Evolutionary conservation across 495 filamentous ascomycete genomes (phyloP), one percentile per base, ranked within the genome.

Genomic region (Neurospora sp.): DNA sequence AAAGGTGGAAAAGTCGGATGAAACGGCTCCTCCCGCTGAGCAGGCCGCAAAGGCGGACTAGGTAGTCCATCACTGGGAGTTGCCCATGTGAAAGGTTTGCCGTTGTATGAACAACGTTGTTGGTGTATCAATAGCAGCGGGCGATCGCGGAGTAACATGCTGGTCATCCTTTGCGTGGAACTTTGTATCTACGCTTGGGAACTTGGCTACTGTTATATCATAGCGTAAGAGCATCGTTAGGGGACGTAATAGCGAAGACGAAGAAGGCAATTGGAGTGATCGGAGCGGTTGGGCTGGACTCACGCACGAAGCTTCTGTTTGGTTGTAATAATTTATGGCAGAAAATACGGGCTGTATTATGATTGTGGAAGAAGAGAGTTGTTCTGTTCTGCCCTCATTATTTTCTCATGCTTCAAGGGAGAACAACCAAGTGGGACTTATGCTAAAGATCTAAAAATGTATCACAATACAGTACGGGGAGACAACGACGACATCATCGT

Each of bases 241-340:
- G 71, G 38, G 61, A 69, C 53, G 71, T 53, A 73, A 78, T 48
- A 69, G 39, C 40, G 71, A 20, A 40, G 41, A 69, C 12, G 18
- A 66, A 8, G 31, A 71, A 68, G 11, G 31, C 20, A 9, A 38
- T 16, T 14, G 6, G 31, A 8, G 42, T 66, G 22, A 66, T 31
- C 5, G 53, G 18, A 37, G 27, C 27, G 27, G 27, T 12, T 35
- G 14, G 27, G 53, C 27, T 35, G 31, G 53, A 18, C 53, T 66
- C 27, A 18, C 53, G 53, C 27, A 66, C 5, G 27, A 14, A 37
- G 53, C 27, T 66, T 66, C 53, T 31, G 18, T 6, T 35, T 35
- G 27, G 27, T 18, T 16, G 53, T 16, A 35, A 35, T 16, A 66
- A 66, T 35, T 16, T 18, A 37, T 35, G 22, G 27, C 53, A 18